phyloP scores from a whole-genome alignment of 164 flowering plant species.

The Nelumbo lutea region DNA sequence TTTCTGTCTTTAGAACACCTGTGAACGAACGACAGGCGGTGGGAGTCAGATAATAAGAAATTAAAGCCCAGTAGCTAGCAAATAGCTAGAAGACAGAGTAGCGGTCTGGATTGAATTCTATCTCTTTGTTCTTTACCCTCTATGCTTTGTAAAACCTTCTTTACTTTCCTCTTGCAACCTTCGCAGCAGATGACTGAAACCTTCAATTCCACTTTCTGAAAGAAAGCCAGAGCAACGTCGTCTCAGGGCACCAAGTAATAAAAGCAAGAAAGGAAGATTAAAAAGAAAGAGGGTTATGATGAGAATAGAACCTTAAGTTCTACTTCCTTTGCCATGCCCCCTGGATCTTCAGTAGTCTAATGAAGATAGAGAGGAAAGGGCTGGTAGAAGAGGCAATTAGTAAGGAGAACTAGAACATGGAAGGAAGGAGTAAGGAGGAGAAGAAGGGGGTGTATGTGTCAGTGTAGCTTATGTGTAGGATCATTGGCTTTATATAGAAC shows the following conservation, averaged over 20 bases:
- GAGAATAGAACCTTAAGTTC: slow-evolving; percentile 17
- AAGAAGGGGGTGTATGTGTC: slow-evolving; percentile 4
- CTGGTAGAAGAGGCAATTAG: not conserved
- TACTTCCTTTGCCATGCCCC: slow-evolving; percentile 21
- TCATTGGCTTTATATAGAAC: not conserved
- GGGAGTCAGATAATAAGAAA: too few species aligned
- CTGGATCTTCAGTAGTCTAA: not conserved
- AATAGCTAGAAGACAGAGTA: too few species aligned
- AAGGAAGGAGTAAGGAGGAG: not conserved
- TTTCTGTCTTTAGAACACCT: slow-evolving; percentile 45
- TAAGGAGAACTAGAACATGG: slow-evolving; percentile 3
- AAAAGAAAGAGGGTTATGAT: not conserved
- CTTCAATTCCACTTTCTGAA: slow-evolving; percentile 53
- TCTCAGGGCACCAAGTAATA: slow-evolving; percentile 2
- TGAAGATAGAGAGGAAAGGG: not conserved
- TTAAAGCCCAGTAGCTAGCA: not conserved
- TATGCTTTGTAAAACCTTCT: slow-evolving; percentile 40
- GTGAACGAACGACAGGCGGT: not conserved
- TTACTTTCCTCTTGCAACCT: slow-evolving; percentile 59
- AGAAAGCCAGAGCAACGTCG: slow-evolving; percentile 10
- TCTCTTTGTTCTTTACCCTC: slow-evolving; percentile 30
- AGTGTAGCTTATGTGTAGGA: not conserved
- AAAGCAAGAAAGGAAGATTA: not conserved
- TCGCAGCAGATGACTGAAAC: slow-evolving; percentile 54
- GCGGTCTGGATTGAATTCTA: not conserved